Evolutionary conservation across 495 filamentous ascomycete species (phyloP).

Genomic region (Tuber aestivum): DNA sequence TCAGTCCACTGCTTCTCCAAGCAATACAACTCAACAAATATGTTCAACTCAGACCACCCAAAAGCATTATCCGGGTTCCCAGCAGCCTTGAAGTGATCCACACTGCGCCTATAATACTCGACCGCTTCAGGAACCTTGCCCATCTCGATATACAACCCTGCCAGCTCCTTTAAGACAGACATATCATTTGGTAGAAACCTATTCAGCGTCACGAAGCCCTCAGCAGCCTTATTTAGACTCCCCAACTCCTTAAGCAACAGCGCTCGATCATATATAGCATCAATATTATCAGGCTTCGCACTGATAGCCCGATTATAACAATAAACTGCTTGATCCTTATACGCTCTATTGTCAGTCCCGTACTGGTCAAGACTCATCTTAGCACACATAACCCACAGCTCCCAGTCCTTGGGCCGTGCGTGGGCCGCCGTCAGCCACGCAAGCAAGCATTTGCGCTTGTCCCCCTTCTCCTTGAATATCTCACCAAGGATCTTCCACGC

Average conservation of each 20-base stretch:
- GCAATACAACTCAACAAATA: slow-evolving; percentile 73
- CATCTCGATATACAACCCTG: slow-evolving; percentile 39
- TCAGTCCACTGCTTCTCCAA: slow-evolving; percentile 56
- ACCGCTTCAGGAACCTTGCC: slow-evolving; percentile 36
- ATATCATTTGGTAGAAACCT: slow-evolving; percentile 40
- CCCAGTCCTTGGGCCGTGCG: slow-evolving; percentile 41
- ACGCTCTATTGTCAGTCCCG: slow-evolving; percentile 38
- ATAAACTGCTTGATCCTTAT: slow-evolving; percentile 41
- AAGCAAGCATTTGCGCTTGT: slow-evolving; percentile 41
- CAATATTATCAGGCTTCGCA: slow-evolving; percentile 42
- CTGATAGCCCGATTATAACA: slow-evolving; percentile 41
- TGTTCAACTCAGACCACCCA: slow-evolving; percentile 76
- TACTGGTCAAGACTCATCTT: slow-evolving; percentile 42
- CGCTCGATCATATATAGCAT: slow-evolving; percentile 42
- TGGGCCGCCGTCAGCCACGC: slow-evolving; percentile 42
- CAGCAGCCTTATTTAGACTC: slow-evolving; percentile 36
- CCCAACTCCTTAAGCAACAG: slow-evolving; percentile 40
- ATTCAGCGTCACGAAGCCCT: slow-evolving; percentile 39
- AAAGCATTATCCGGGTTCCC: slow-evolving; percentile 47
- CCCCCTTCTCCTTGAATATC: slow-evolving; percentile 42
- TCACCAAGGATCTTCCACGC: slow-evolving; percentile 43
- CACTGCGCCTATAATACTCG: slow-evolving; percentile 38
- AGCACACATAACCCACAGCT: slow-evolving; percentile 41
- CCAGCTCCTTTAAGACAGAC: slow-evolving; percentile 38
- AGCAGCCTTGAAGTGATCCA: slow-evolving; percentile 39